A percentile compares a stretch with the other conserved stretches of the same genome.
These are phyloP conservation scores for Umbelopsis sp. DNA, from an alignment of 192 early-diverging fungal species.

Conservation along the genomic window DNA sequence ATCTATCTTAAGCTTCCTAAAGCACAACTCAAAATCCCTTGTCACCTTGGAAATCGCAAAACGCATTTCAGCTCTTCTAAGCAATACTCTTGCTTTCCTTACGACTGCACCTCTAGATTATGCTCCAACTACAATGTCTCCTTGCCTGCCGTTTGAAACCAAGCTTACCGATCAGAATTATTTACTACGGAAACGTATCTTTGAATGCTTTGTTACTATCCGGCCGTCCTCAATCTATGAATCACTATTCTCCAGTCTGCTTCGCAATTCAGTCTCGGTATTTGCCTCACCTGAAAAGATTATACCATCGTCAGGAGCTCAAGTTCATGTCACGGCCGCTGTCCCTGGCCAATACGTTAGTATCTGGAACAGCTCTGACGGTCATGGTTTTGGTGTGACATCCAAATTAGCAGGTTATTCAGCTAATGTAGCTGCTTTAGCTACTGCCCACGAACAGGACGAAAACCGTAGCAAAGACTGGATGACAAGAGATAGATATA, in stretches of 20 bases:
- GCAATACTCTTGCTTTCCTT: slow-evolving; percentile 70
- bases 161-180: slow-evolving; percentile 53
- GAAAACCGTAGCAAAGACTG: slow-evolving; percentile 44
- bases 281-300: slow-evolving; percentile 59
- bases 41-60: slow-evolving; percentile 77
- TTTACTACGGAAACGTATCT: slow-evolving; percentile 63
- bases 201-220: slow-evolving; percentile 70
- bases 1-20: slow-evolving; percentile 72
- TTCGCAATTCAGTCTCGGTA: slow-evolving; percentile 46
- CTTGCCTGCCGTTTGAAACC: slow-evolving; percentile 45
- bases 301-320: slow-evolving; percentile 41
- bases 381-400: slow-evolving; percentile 59
- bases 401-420: slow-evolving; percentile 53
- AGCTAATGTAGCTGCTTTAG: slow-evolving; percentile 42
- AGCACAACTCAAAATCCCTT: slow-evolving; percentile 65
- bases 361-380: slow-evolving; percentile 58
- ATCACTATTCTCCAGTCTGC: slow-evolving; percentile 44
- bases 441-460: slow-evolving; percentile 44
- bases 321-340: slow-evolving; percentile 47
- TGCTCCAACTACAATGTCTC: slow-evolving; percentile 38
- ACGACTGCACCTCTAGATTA: slow-evolving; percentile 53
- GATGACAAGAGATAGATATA: slow-evolving; percentile 43
- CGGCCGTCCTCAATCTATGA: slow-evolving; percentile 58
- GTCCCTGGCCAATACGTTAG: slow-evolving; percentile 49
- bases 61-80: slow-evolving; percentile 70